A percentile compares a stretch with the other conserved stretches of the same genome.
phyloP scores from a whole-genome alignment of 768 basidiomycete genomes.

The Amanita rimosa region DNA sequence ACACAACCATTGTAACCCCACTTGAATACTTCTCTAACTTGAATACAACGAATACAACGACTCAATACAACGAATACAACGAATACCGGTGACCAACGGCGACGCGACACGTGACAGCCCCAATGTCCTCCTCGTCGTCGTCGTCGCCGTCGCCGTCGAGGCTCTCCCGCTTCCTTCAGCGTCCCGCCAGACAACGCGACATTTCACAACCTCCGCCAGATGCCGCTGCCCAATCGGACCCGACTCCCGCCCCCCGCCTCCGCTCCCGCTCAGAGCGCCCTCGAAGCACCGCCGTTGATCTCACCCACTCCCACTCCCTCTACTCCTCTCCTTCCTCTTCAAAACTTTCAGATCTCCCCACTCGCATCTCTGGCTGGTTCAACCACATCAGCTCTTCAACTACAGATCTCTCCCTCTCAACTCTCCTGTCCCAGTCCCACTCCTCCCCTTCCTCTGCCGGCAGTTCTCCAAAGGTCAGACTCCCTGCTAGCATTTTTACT shows the following conservation, averaged over 20 bases:
- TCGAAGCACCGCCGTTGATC: slow-evolving; percentile 29
- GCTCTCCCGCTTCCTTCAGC: background rate
- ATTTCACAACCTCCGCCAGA: background rate
- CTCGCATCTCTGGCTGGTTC: slow-evolving; percentile 72
- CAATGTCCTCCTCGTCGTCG: too few relatives aligned
- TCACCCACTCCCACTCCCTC: slow-evolving; percentile 19
- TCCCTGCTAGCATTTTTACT: slow-evolving; percentile 39
- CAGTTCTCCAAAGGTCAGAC: slow-evolving; percentile 17
- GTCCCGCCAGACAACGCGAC: background rate
- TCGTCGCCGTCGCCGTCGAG: background rate
- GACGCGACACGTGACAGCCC: background rate
- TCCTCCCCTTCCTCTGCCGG: slow-evolving; percentile 11
- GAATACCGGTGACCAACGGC: too few relatives aligned
- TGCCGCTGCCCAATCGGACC: background rate
- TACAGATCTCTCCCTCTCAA: slow-evolving; percentile 59
- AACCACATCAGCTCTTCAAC: slow-evolving; percentile 65
- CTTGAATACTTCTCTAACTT: too few relatives aligned
- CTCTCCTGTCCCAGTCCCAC: slow-evolving; percentile 37
- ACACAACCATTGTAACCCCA: too few relatives aligned
- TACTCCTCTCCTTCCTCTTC: slow-evolving; percentile 38
- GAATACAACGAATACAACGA: too few relatives aligned
- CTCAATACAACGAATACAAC: too few relatives aligned
- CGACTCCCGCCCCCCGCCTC: slow-evolving; percentile 18
- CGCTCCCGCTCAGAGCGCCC: slow-evolving; percentile 50
- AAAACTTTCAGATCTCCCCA: slow-evolving; percentile 59